Percentiles rank a stretch among this genome's conserved stretches.
phyloP scores from a whole-genome alignment of 192 early-diverging fungal species.

The Paraglomus occultum region DNA sequence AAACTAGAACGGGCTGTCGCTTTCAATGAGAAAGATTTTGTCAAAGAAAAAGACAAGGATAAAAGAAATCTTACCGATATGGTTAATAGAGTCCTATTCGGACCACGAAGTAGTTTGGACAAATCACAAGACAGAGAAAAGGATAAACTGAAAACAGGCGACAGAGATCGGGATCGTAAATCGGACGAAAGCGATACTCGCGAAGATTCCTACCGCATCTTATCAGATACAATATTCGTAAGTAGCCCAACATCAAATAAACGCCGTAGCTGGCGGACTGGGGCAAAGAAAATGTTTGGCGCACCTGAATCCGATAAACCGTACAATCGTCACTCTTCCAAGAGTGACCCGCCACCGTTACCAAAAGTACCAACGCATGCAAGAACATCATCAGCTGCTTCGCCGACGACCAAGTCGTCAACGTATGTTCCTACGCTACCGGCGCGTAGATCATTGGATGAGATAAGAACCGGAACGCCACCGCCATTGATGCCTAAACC shows the following conservation, averaged over 20 bases:
- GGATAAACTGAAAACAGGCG: constrained; percentile 12
- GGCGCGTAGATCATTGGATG: constrained; percentile 27
- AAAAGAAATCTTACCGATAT: constrained; percentile 30
- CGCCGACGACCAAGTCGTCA: not conserved
- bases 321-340: not conserved
- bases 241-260: constrained; percentile 12
- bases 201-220: not conserved
- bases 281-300: constrained; percentile 22
- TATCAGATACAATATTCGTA: not conserved
- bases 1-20: constrained; percentile 22
- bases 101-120: constrained; percentile 26
- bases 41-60: constrained; percentile 25
- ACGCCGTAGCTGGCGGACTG: constrained; percentile 23
- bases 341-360: not conserved
- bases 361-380: constrained; percentile 9
- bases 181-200: not conserved
- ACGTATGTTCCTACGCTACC: not conserved
- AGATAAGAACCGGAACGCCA: constrained; percentile 11
- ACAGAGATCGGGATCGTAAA: constrained; percentile 9
- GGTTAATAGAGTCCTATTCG: constrained; percentile 20
- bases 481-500: constrained; percentile 28
- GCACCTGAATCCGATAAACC: not conserved
- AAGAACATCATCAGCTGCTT: not conserved
- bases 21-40: constrained; percentile 17
- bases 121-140: constrained; percentile 24